These are phyloP conservation scores for Aphanomyces astaci DNA, from an alignment of 352 stramenopile genomes.

Conservation along the genomic window DNA sequence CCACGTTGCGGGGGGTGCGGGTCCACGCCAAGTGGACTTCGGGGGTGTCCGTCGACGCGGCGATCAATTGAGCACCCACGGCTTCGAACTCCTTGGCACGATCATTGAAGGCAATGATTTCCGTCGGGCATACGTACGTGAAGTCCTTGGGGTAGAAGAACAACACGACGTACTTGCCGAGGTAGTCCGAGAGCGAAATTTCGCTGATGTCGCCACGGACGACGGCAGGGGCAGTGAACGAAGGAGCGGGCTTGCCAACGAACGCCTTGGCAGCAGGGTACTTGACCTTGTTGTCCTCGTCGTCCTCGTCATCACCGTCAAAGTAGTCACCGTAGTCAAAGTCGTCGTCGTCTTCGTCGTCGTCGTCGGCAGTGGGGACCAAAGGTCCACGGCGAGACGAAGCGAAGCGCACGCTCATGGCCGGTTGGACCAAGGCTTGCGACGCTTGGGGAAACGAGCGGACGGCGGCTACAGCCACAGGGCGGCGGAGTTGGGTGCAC, in stretches of 20 bases:
- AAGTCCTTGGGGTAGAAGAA: constrained; percentile 92
- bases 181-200: constrained; percentile 73
- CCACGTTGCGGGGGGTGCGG: constrained; percentile 80
- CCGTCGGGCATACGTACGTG: constrained; percentile 85
- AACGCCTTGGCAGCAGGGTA: constrained; percentile 52
- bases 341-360: constrained; percentile 29
- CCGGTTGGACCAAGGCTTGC: not conserved
- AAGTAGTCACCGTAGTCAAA: constrained; percentile 53
- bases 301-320: constrained; percentile 46
- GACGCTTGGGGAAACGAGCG: not conserved
- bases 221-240: constrained; percentile 68
- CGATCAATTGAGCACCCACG: constrained; percentile 84
- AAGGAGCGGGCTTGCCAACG: constrained; percentile 56
- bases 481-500: constrained; percentile 13
- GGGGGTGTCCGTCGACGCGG: constrained; percentile 83
- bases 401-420: not conserved
- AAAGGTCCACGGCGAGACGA: not conserved
- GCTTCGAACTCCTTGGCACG: constrained; percentile 69
- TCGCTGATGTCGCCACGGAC: constrained; percentile 78
- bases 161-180: constrained; percentile 83
- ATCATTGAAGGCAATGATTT: constrained; percentile 89
- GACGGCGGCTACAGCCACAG: not conserved
- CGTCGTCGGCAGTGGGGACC: not conserved
- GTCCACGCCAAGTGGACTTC: constrained; percentile 89
- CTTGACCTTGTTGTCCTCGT: constrained; percentile 73